Base-by-base conservation (phyloP, 352 stramenopile genomes). In the Vaucheria bursata region DNA sequence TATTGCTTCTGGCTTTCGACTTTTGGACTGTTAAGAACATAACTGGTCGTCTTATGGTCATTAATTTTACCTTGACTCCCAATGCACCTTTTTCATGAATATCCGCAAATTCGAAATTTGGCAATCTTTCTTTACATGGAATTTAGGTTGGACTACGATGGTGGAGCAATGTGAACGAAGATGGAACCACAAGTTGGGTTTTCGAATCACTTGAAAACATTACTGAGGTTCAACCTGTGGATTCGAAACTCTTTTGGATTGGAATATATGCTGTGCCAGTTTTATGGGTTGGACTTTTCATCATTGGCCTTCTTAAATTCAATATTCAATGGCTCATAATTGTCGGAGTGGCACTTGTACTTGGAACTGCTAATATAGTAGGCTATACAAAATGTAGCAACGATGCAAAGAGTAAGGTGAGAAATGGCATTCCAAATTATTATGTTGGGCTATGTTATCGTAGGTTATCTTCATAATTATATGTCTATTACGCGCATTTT, bases 1-100 rank as follows among this genome's bases (percentile, higher is more conserved):
- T 98, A 59, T 79, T 98, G 25, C 84, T 98, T 0, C 78, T 98
- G 37, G 92, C 94, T 4, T 97, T 97, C 65, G 95, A 98, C 86
- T 99, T 99, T 85, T 99, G 95, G 95, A 95, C 95, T 0, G 94
- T 98, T 35, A 73, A 92, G 87, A 95, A 95, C 84, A 88, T 95
- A 25, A 91, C 90, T 8, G 90, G 90, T 0, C 84, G 90, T 8
- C 80, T 95, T 45, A 87, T 95, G 1, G 78, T 82, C 66, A 52
- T 64, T 18, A 75, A 6, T 18, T 59, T 59, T 25, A 59, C n/a
- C n/a, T n/a, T n/a, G n/a, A n/a, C n/a, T n/a, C n/a, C n/a, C n/a
- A n/a, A n/a, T n/a, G n/a, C n/a, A n/a, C n/a, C n/a, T n/a, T n/a
- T n/a, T n/a, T n/a, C n/a, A n/a, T n/a, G n/a, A n/a, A n/a, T n/a